phyloP scores from a whole-genome alignment of 257 asterid species.

The Osmanthus fragrans region DNA sequence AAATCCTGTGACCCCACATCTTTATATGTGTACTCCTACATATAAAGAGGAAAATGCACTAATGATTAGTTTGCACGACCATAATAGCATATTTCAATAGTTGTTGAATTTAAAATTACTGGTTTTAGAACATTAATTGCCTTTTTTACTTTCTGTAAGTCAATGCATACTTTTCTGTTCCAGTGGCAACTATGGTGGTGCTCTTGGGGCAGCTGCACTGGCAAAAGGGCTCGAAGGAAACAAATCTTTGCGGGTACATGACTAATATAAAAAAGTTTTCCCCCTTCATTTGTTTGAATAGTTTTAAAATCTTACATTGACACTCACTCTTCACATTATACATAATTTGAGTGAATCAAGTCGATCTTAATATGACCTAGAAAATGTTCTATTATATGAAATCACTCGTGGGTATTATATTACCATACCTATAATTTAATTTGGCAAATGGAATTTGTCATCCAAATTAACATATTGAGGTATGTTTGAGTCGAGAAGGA shows the following conservation, averaged over 20 bases:
- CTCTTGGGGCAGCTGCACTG: conserved; percentile 92
- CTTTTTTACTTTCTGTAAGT: conserved; percentile 15
- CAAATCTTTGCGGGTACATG: conserved; percentile 75
- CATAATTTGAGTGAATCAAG: background rate
- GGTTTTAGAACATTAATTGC: conserved; percentile 18
- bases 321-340: conserved; percentile 8
- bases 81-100: background rate
- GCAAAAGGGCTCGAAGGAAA: conserved; percentile 93
- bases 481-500: background rate
- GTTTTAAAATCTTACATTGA: conserved; percentile 1
- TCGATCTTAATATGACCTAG: conserved; percentile 3
- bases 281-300: background rate
- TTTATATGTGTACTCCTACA: conserved; percentile 4
- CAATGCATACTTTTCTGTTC: conserved; percentile 21
- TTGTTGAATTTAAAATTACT: conserved; percentile 11
- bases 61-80: background rate
- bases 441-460: background rate
- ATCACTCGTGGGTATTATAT: background rate
- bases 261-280: conserved; percentile 7
- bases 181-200: conserved; percentile 97
- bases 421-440: background rate
- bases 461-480: background rate
- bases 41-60: conserved; percentile 5
- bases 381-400: conserved; percentile 1
- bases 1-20: conserved; percentile 21